Conservation (phyloP, 1,284 basidiomycete genomes). For the Ustilago cynodontis region DNA sequence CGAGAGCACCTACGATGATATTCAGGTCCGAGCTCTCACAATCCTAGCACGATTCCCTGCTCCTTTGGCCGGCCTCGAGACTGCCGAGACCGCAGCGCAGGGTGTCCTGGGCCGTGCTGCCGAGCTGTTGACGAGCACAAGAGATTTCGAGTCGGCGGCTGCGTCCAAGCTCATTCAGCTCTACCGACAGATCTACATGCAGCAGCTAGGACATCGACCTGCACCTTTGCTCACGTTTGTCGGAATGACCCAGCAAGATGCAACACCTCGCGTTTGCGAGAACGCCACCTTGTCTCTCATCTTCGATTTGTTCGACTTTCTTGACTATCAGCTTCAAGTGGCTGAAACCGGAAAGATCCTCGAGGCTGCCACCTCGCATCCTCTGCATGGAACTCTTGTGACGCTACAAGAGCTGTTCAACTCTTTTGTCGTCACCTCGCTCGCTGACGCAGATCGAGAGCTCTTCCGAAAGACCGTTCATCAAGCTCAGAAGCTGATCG, state of each 20-base stretch:
- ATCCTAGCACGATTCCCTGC: slow-evolving; percentile 58
- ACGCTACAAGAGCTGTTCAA: slow-evolving; percentile 67
- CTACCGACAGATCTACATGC: slow-evolving; percentile 56
- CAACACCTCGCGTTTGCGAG: background rate
- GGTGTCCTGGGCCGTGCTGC: slow-evolving; percentile 46
- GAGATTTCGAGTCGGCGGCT: slow-evolving; percentile 59
- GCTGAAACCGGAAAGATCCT: slow-evolving; percentile 54
- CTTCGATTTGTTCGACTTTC: slow-evolving; percentile 61
- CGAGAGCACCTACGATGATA: slow-evolving; percentile 61
- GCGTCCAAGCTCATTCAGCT: slow-evolving; percentile 55
- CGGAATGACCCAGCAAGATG: background rate
- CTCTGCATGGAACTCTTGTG: slow-evolving; percentile 69
- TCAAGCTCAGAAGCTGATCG: slow-evolving; percentile 54
- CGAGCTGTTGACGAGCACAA: slow-evolving; percentile 50
- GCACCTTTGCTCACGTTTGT: slow-evolving; percentile 30
- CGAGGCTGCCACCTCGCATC: slow-evolving; percentile 58
- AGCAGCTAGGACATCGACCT: slow-evolving; percentile 41
- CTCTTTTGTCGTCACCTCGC: slow-evolving; percentile 30
- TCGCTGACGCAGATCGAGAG: slow-evolving; percentile 9
- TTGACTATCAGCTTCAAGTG: slow-evolving; percentile 52
- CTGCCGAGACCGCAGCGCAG: slow-evolving; percentile 21
- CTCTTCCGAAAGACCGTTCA: slow-evolving; percentile 50
- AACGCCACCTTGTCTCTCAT: slow-evolving; percentile 51
- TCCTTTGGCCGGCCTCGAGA: slow-evolving; percentile 47
- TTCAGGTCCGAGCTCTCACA: slow-evolving; percentile 50